These are phyloP conservation scores for Ilex paraguariensis DNA, from an alignment of 305 asterid species.

Conservation along the genomic window DNA sequence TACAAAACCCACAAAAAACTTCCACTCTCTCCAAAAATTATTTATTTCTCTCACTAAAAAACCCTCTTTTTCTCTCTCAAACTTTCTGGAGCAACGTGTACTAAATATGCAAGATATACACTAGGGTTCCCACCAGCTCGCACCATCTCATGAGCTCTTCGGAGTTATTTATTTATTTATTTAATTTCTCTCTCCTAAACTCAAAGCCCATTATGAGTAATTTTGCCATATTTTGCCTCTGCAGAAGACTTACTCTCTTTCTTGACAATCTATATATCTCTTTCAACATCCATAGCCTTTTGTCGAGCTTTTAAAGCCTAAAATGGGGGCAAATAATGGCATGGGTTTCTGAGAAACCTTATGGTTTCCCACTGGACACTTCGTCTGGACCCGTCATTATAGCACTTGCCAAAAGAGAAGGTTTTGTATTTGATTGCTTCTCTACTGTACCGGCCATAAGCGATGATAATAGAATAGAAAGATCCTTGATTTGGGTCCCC, in stretches of 20 bases:
- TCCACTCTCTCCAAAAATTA: background rate
- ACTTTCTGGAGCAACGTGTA: slow-evolving; percentile 53
- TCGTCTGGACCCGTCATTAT: slow-evolving; percentile 24
- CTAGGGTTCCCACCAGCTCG: no score
- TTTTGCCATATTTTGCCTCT: background rate
- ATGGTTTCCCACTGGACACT: slow-evolving; percentile 21
- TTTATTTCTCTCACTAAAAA: no score
- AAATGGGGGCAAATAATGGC: slow-evolving; percentile 6
- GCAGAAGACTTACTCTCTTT: background rate
- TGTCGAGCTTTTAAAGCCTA: slow-evolving; percentile 20
- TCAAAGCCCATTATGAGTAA: slow-evolving; percentile 1
- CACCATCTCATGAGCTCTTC: no score
- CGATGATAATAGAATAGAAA: slow-evolving; percentile 11
- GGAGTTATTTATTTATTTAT: no score
- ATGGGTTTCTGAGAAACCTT: slow-evolving; percentile 16
- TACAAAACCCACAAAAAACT: background rate
- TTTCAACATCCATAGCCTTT: slow-evolving; percentile 13
- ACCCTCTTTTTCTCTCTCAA: slow-evolving; percentile 14
- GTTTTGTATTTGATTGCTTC: slow-evolving; percentile 16
- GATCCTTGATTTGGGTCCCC: slow-evolving; percentile 17
- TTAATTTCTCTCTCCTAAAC: no score
- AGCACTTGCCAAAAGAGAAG: slow-evolving; percentile 38
- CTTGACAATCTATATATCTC: background rate
- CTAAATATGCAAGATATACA: slow-evolving; percentile 8
- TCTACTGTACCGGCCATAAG: slow-evolving; percentile 18